Base-by-base conservation (phyloP, 352 stramenopile genomes). In the Phytopythium boreale region DNA sequence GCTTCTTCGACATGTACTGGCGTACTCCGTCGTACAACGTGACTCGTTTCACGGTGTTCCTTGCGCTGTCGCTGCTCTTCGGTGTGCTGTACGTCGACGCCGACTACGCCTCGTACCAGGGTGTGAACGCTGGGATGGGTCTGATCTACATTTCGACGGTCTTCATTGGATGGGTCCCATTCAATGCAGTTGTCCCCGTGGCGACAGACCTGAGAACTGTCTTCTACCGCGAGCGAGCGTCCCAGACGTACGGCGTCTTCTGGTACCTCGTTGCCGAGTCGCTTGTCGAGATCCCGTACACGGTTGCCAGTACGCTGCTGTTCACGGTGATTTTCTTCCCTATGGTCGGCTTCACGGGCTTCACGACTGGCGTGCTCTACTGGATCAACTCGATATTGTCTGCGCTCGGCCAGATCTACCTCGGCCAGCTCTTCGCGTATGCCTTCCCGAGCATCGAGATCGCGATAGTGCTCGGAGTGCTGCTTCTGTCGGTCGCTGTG, bases 1-100 rank as follows among this genome's bases (percentile, higher is more conserved):
- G 79, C 31, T 76, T 77, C n/a, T 68, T 68, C 50, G 70, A 87
- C 36, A 71, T 86, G 39, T 97, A 97, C 62, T 97, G 78, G 80
- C 77, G 90, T 26, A 91, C 77, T 12, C 85, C 89, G 37, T 75
- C 72, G 47, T 97, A 97, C 72, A 95, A 93, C 61, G 43, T 89
- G 7, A 80, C 78, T 17, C 79, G 90, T 46, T 92, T 63, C 43
- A 41, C 66, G 9, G 36, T 70, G 22, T 62, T 57, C 8, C n/a
- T 64, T 17, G 53, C 57, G 19, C 43, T 74, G 22, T 59, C 51
- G 11, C 17, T 75, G 11, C 59, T 71, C 11, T 55, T 73, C 31
- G 66, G 66, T 0, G 46, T 59, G 1, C 22, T 76, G 17, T 76
- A 67, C 43, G 57, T 68, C 20, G 55, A 53, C 24, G 39, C 64